A percentile compares a stretch with the other conserved stretches of the same genome.
Conservation (phyloP, 1,284 basidiomycete species). For the Trametes versicolor region DNA sequence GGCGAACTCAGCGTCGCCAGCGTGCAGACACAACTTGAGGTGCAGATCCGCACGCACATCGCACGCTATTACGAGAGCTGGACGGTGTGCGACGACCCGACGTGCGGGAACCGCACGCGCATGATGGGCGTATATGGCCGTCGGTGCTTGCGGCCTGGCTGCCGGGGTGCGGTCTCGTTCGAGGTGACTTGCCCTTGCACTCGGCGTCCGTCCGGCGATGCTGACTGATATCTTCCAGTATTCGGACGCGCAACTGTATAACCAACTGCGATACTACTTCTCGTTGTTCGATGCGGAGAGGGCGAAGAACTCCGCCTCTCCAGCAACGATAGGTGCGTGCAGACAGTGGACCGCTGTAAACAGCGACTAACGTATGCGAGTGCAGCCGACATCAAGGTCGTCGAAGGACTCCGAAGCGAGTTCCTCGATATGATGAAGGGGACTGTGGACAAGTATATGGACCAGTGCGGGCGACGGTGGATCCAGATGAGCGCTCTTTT, state of each 20-base stretch:
- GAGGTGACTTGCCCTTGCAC: no score
- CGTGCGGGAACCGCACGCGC: conserved; percentile 86
- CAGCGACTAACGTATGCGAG: conserved; percentile 4
- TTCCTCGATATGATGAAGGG: conserved; percentile 63
- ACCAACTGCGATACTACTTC: conserved; percentile 85
- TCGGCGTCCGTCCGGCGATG: no score
- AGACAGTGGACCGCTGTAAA: background rate
- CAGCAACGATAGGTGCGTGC: conserved; percentile 60
- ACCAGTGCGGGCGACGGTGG: conserved; percentile 87
- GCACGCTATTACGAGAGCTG: conserved; percentile 90
- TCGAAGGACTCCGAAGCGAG: conserved; percentile 52
- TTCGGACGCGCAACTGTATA: conserved; percentile 84
- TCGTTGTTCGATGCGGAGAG: conserved; percentile 83
- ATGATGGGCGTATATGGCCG: conserved; percentile 93
- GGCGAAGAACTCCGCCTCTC: conserved; percentile 51
- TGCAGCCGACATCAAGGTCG: background rate
- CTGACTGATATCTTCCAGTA: conserved; percentile 66
- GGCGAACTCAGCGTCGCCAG: conserved; percentile 64
- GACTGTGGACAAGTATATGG: conserved; percentile 81
- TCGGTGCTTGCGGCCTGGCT: conserved; percentile 76
- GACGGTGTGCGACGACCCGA: conserved; percentile 88
- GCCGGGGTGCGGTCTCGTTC: conserved; percentile 74
- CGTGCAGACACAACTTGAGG: conserved; percentile 87
- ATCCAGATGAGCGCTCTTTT: conserved; percentile 84
- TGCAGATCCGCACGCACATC: conserved; percentile 84